These are phyloP conservation scores for Alternaria hordeiaustralica DNA, from an alignment of 2,329 filamentous ascomycete species.

Conservation along the genomic window DNA sequence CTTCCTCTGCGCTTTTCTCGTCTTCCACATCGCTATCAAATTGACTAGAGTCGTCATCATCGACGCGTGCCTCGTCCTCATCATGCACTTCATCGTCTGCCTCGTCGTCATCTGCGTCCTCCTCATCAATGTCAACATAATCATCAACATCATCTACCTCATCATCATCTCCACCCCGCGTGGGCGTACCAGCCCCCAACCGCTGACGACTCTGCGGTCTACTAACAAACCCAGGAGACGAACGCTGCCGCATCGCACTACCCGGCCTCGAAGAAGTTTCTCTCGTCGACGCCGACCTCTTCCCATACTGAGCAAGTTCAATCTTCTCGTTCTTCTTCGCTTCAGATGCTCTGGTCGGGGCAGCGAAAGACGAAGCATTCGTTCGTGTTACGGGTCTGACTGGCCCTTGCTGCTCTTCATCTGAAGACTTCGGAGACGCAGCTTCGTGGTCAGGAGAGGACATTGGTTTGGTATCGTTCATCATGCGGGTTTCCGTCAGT, in stretches of 20 bases:
- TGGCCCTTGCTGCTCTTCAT: not conserved
- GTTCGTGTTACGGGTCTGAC: not conserved
- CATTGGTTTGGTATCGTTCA: not conserved
- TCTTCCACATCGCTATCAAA: not conserved
- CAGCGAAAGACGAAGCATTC: not conserved
- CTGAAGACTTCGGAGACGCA: not conserved
- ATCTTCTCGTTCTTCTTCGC: constrained; percentile 13
- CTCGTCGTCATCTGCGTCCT: too few species aligned
- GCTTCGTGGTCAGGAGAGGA: not conserved
- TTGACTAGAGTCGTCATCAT: not conserved
- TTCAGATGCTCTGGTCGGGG: constrained; percentile 4
- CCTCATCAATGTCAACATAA: not conserved
- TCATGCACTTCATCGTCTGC: too few species aligned
- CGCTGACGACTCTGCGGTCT: not conserved
- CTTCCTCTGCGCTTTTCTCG: not conserved
- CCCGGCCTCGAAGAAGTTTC: not conserved
- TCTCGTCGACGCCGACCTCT: not conserved
- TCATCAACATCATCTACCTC: not conserved
- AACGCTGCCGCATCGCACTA: not conserved
- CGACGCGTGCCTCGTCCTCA: too few species aligned
- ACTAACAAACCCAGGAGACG: not conserved
- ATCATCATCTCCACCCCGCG: too few species aligned
- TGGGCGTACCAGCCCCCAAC: not conserved
- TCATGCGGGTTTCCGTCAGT: not conserved
- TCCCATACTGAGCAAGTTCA: not conserved